phyloP scores from a whole-genome alignment of 1,284 basidiomycete species.

The Cryptococcus hybrid region DNA sequence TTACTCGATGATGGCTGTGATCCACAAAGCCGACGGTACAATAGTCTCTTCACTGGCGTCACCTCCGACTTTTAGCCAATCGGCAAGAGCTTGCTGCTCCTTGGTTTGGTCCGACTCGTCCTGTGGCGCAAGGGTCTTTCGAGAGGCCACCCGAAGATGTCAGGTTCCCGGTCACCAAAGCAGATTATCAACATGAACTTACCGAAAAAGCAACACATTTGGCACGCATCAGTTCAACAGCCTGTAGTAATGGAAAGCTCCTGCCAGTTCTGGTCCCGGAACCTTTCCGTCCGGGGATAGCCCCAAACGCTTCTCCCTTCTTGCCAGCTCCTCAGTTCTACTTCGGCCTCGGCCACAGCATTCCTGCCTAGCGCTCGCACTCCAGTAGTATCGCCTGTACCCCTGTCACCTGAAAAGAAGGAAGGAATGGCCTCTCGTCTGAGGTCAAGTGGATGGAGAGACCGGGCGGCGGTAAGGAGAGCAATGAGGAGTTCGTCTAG shows the following conservation, averaged over 20 bases:
- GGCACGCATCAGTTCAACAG: conserved; percentile 41
- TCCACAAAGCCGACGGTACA: conserved; percentile 79
- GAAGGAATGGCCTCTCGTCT: conserved; percentile 65
- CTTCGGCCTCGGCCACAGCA: conserved; percentile 85
- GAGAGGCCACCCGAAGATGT: neutral
- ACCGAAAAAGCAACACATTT: conserved; percentile 45
- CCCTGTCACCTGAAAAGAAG: conserved; percentile 60
- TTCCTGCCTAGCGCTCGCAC: conserved; percentile 69
- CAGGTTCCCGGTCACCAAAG: neutral
- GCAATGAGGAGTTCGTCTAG: conserved; percentile 83
- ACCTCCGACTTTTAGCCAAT: conserved; percentile 42
- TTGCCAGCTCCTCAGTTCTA: conserved; percentile 80
- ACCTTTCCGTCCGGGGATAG: conserved; percentile 32
- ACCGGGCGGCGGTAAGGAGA: conserved; percentile 66
- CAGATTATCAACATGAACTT: conserved; percentile 13
- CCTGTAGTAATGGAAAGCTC: conserved; percentile 36
- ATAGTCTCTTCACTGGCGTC: conserved; percentile 49
- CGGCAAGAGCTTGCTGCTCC: conserved; percentile 16
- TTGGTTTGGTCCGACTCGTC: conserved; percentile 11
- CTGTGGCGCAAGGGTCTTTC: conserved; percentile 38
- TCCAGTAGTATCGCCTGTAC: conserved; percentile 26
- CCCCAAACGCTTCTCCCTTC: conserved; percentile 50
- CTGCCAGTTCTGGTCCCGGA: conserved; percentile 22
- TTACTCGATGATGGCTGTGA: conserved; percentile 90
- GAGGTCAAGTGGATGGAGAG: conserved; percentile 71